Conservation (phyloP, 1,284 basidiomycete genomes). For the Coriolopsis trogii region DNA sequence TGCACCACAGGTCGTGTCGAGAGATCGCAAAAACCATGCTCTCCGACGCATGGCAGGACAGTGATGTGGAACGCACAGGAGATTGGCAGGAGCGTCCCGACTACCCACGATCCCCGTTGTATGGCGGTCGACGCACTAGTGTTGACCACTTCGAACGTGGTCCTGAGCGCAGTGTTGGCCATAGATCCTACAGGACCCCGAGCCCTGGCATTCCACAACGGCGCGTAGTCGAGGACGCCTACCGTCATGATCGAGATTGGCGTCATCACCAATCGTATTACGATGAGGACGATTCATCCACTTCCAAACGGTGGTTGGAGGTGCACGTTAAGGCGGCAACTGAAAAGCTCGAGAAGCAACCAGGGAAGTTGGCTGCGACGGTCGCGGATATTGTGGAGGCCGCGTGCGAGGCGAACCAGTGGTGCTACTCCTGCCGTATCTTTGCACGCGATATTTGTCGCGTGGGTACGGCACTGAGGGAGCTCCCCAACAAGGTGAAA, state of each 20-base stretch:
- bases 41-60: not conserved
- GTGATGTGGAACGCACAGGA: not conserved
- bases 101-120: no score
- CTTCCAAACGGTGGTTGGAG: not conserved
- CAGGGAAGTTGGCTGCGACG: not conserved
- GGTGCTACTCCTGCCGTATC: not conserved
- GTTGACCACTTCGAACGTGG: no score
- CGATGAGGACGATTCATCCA: not conserved
- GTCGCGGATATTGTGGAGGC: not conserved
- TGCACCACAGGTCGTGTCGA: conserved; percentile 9
- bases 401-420: not conserved
- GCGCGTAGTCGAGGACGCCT: no score
- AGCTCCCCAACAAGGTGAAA: not conserved
- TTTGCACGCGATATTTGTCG: not conserved
- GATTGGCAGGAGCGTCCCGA: no score
- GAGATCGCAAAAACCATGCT: not conserved
- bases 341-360: not conserved
- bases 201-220: no score
- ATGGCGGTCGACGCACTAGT: no score
- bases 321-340: not conserved
- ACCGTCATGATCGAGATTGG: no score
- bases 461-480: not conserved
- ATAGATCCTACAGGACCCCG: no score
- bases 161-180: no score
- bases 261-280: no score